Evolutionary conservation across 805 yeast genomes (phyloP), one percentile per base, ranked within the genome.

Genomic region (Kluyveromyces wickerhamii): DNA sequence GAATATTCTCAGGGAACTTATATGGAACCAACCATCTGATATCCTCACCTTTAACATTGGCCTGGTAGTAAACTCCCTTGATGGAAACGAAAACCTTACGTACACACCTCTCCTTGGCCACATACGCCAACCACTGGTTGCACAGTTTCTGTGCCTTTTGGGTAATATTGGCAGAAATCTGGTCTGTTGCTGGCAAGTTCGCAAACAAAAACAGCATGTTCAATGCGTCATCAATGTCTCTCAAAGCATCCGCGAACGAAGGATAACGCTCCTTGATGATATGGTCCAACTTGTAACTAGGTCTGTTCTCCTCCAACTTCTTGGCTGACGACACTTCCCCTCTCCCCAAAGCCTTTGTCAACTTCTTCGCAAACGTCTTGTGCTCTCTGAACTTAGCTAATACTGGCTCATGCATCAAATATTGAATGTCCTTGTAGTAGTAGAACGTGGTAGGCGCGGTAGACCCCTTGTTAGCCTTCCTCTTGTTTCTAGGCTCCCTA

Each of bases 391-490:
- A 92, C 62, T 84, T 87, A 42, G 71, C 73, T 49, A 92, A 69
- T 17, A 92, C 82, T 4, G 97, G 97, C 65, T 92, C 98, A 59
- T 92, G 98, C 67, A 86, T 65, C 48, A 92, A 67, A 60, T 89
- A 92, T 62, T 88, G 95, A 45, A 92, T 92, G 60, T 92, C 98
- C 62, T 87, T 92, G 44, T 80, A 60, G 59, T 87, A 89, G 65
- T 92, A 92, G 59, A 92, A 94, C 3, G 98, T 92, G 16, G 82
- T 81, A 30, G 95, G 95, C 17, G 94, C 94, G 6, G 96, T 85
- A n/a, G 95, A 83, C 15, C 98, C 97, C 63, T 86, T 92, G 63
- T 87, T 89, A 40, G 96, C 96, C 70, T 86, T 88, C 76, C 82
- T 86, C 67, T 88, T 92, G 63, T 85, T 86, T 50, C 88, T 71